Conservation (phyloP, 129 eudicot species). For the Deinandra increscens region DNA sequence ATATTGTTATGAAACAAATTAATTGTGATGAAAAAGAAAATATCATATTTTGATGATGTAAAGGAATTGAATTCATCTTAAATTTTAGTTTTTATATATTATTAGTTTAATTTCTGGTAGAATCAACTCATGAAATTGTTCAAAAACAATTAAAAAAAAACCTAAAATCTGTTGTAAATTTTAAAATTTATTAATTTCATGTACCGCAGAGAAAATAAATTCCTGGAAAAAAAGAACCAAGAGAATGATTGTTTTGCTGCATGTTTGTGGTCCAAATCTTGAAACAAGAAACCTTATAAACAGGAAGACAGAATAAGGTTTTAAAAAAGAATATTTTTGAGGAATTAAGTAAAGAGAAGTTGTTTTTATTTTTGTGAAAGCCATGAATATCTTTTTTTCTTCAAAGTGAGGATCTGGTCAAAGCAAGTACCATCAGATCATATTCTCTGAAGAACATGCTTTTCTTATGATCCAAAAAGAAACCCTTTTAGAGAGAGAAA, state of each 20-base stretch:
- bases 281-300: constrained; percentile 35
- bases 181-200: background rate
- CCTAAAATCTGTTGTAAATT: constrained; percentile 11
- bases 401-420: constrained; percentile 75
- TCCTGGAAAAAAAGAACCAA: constrained; percentile 11
- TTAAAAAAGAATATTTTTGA: constrained; percentile 28
- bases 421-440: constrained; percentile 56
- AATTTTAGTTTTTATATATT: no score
- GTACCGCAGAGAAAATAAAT: background rate
- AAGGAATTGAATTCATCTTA: no score
- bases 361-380: constrained; percentile 24
- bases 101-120: background rate
- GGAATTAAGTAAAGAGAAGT: constrained; percentile 29
- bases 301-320: constrained; percentile 26
- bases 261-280: constrained; percentile 46
- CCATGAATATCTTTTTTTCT: constrained; percentile 28
- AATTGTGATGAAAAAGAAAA: background rate
- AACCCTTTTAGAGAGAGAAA: constrained; percentile 34
- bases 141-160: background rate
- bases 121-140: background rate
- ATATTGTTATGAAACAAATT: background rate
- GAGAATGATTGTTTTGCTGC: constrained; percentile 38
- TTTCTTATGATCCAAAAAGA: constrained; percentile 47
- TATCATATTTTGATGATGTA: no score
- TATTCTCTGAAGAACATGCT: constrained; percentile 41